Base-by-base conservation (phyloP, 345 rosid genomes). In the Lepidium africanum region DNA sequence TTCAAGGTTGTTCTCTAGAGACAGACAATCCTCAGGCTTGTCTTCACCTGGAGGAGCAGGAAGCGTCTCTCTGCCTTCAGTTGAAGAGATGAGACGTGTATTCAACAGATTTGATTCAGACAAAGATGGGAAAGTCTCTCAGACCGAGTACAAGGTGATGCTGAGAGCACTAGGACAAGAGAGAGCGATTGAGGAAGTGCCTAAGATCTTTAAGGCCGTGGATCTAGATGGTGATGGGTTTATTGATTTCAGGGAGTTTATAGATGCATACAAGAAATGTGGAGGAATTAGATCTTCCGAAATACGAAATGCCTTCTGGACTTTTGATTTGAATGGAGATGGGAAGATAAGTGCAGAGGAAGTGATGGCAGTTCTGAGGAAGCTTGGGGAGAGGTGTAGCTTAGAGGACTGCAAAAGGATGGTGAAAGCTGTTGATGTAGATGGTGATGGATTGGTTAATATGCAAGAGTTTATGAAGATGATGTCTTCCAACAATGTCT, bases 321-420 rank as follows among this genome's bases (percentile, higher is more conserved):
- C 84, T 4, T 93, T 88, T 52, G 96, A 90, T 75, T 71, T 40
- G 37, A 90, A 90, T 7, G 79, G 83, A 0, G 98, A 90, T 10
- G 97, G 92, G 49, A 85, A 80, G 81, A 90, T 88, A 76, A 84
- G 87, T n/a, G 92, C 92, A 0, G 96, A 88, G 51, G 94, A 90
- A 67, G 83, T 90, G 10, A 50, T 88, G 77, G 73, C 79, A 37
- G 83, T 93, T 54, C 42, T 90, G 13, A 68, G 86, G 78, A 75
- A 80, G 77, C 91, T 90, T 27, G 96, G 94, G 0, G 98, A 90
- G 77, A 76, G 80, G n/a, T 90, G 96, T 71, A 81, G 71, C 81
- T 53, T 88, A 8, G 90, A 80, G 47, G 97, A 87, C 48, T 85
- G 92, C 79, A 69, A 76, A 80, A 87, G 60, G 65, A 90, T 93